A percentile compares a stretch with the other conserved stretches of the same genome.
phyloP scores from a whole-genome alignment of 75 land plant species.

The Chamaecyparis obtusa region DNA sequence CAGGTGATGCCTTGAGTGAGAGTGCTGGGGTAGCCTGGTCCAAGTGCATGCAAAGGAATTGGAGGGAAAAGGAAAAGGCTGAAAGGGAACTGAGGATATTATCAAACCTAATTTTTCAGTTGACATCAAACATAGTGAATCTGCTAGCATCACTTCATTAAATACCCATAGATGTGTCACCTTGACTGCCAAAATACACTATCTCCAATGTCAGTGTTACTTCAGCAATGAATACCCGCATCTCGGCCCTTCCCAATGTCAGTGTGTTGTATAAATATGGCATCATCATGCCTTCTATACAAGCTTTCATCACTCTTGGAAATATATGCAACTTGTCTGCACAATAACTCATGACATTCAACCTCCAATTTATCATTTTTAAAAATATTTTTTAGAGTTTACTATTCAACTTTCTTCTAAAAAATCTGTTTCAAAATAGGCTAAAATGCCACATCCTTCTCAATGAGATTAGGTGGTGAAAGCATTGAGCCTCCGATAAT shows the following conservation, averaged over 20 bases:
- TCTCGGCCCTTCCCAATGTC: neutral
- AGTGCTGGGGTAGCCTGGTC: too few relatives aligned
- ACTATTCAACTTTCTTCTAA: neutral
- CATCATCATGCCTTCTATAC: too few relatives aligned
- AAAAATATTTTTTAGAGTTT: neutral
- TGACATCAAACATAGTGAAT: neutral
- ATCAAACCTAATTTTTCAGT: too few relatives aligned
- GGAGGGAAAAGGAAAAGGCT: too few relatives aligned
- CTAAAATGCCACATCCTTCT: too few relatives aligned
- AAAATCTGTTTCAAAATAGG: neutral
- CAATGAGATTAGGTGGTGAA: too few relatives aligned
- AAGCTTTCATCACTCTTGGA: too few relatives aligned
- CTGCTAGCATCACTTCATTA: neutral
- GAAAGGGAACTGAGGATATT: too few relatives aligned
- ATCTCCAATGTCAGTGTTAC: neutral
- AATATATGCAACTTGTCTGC: neutral
- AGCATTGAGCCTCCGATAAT: too few relatives aligned
- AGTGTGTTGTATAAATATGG: neutral
- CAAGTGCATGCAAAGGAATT: too few relatives aligned
- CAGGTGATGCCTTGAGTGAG: too few relatives aligned
- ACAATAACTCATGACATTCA: neutral
- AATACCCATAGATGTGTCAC: neutral
- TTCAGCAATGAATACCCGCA: too few relatives aligned
- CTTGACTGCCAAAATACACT: neutral
- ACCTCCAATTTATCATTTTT: neutral